phyloP scores from a whole-genome alignment of 306 rosid genomes.

The Quercus parvula region DNA sequence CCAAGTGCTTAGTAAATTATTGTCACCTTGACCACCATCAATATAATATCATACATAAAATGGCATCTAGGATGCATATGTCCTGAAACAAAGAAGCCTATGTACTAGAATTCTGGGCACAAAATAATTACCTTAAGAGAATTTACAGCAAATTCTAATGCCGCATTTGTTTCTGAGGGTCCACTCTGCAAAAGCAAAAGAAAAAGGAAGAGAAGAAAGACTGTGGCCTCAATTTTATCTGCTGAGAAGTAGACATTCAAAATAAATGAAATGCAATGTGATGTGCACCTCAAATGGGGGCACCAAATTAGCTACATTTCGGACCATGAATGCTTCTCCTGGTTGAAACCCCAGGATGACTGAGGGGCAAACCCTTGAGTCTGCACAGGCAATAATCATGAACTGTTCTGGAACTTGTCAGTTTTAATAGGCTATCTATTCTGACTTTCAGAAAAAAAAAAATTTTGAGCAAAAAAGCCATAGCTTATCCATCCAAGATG shows the following conservation, averaged over 20 bases:
- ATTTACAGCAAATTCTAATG: conserved; percentile 84
- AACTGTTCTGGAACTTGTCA: conserved; percentile 70
- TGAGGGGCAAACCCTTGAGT: conserved; percentile 95
- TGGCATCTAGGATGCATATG: not conserved
- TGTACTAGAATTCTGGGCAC: not conserved
- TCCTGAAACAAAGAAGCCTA: not conserved
- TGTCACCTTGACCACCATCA: not conserved
- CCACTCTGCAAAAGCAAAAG: conserved; percentile 52
- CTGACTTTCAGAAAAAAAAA: not conserved
- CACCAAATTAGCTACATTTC: conserved; percentile 92
- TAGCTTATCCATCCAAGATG: conserved; percentile 10
- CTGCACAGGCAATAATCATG: conserved; percentile 97
- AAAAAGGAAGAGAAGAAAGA: conserved; percentile 8
- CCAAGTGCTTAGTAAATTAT: not conserved
- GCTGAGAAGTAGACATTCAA: not conserved
- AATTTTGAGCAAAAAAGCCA: conserved; percentile 11
- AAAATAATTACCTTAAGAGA: conserved; percentile 59
- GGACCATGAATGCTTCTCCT: conserved; percentile 84
- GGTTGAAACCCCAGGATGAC: conserved; percentile 86
- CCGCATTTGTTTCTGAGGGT: conserved; percentile 94
- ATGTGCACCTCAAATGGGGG: conserved; percentile 73
- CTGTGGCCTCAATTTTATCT: conserved; percentile 7
- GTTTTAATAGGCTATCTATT: conserved; percentile 21
- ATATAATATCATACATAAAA: not conserved
- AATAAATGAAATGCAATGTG: conserved; percentile 7